Base-by-base conservation (phyloP, 306 rosid species). In the Sicyos edulis region DNA sequence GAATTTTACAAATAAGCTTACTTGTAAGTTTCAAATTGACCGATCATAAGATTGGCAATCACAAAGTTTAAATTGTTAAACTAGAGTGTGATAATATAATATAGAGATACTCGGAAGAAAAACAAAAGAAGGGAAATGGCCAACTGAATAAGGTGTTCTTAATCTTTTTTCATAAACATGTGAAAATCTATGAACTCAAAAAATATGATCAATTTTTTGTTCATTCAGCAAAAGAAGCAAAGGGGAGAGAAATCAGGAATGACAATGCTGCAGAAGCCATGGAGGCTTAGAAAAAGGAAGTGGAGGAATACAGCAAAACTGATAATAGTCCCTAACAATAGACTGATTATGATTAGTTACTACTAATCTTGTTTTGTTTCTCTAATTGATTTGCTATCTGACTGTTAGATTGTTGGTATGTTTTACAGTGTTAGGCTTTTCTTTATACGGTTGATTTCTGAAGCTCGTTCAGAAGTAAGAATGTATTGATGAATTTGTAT, bases 201-300 rank as follows among this genome's bases (percentile, higher is more conserved):
- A 4, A 16, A 11, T 66, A 16, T 44, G 17, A 32, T 7, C 10
- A n/a, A 8, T 40, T 40, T 40, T 40, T 17, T 26, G 11, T 58
- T 32, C 37, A 32, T 4, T 32, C 37, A 32, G 4, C 37, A 32
- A 87, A 19, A 17, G 47, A 42, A 3, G 20, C 14, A 58, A 40
- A 1, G 37, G 37, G 37, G 37, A 32, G 37, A 32, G 37, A 32
- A 32, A 26, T 26, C 29, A 5, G 92, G 96, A 95, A 85, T 71
- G 87, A 82, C 2, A 82, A 76, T 79, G 99, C 95, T 10, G 84
- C 88, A 8, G 86, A 86, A 74, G 89, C 97, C 45, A 95, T 95
- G 97, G 91, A 87, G 4, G 85, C 5, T 2, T 32, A 63, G 8
- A 87, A 79, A 89, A 87, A 32, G 79, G 97, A 89, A 70, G 8